Percentiles rank a stretch among this genome's conserved stretches.
These are phyloP conservation scores for Coffea canephora DNA, from an alignment of 257 asterid genomes.

Conservation along the genomic window DNA sequence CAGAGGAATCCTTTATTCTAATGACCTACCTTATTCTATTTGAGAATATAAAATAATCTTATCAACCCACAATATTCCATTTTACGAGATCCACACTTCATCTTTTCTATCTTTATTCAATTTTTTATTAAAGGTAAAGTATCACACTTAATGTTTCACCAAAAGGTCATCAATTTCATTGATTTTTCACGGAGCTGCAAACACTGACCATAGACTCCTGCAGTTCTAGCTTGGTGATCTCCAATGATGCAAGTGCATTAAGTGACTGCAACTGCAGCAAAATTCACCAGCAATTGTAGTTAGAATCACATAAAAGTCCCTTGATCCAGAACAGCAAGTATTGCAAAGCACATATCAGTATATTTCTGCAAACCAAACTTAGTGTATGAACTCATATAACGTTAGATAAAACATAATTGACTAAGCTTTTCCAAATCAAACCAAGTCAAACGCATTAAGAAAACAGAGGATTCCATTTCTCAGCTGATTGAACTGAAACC, in stretches of 20 bases:
- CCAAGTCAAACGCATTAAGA: no score
- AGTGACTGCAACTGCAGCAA: constrained; percentile 74
- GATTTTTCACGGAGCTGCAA: background rate
- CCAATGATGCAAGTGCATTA: constrained; percentile 60
- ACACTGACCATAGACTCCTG: constrained; percentile 49
- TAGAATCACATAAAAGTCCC: background rate
- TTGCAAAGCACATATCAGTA: no score
- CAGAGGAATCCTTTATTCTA: background rate
- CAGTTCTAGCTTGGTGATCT: constrained; percentile 44
- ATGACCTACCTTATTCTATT: background rate
- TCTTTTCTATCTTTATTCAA: no score
- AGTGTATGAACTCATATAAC: background rate
- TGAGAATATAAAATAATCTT: background rate
- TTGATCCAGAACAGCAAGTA: background rate
- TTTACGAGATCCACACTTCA: background rate
- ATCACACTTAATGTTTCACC: background rate
- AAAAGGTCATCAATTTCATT: background rate
- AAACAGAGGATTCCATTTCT: background rate
- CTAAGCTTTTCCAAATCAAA: background rate
- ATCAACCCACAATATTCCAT: background rate
- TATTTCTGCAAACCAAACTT: background rate
- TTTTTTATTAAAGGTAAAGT: no score
- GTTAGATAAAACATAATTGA: background rate
- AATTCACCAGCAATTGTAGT: background rate
- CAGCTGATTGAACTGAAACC: background rate